These are phyloP conservation scores for Sungouiella blattae DNA, from an alignment of 805 yeast genomes.

Conservation along the genomic window DNA sequence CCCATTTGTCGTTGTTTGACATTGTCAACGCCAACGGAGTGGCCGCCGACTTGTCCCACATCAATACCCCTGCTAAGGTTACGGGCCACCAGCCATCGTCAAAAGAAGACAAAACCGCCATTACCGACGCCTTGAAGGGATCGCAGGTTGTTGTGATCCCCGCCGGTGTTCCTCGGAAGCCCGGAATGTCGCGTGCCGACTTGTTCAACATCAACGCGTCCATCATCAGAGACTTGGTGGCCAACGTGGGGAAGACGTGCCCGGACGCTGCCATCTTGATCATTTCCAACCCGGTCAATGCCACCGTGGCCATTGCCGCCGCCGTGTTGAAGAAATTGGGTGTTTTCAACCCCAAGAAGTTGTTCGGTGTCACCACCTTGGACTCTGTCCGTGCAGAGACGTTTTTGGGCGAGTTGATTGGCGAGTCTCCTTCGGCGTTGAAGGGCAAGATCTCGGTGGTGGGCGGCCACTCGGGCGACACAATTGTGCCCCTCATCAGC, in stretches of 20 bases:
- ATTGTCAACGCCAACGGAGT: conserved; percentile 45
- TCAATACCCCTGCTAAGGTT: conserved; percentile 37
- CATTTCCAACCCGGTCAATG: conserved; percentile 45
- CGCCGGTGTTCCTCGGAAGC: conserved; percentile 48
- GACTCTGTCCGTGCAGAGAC: conserved; percentile 46
- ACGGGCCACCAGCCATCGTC: conserved; percentile 39
- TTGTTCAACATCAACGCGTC: conserved; percentile 45
- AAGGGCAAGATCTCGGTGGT: conserved; percentile 41
- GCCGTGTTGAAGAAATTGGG: conserved; percentile 45
- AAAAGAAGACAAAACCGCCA: conserved; percentile 36
- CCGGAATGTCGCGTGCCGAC: conserved; percentile 48
- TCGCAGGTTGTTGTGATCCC: conserved; percentile 43
- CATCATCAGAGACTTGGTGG: conserved; percentile 41
- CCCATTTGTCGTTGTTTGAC: conserved; percentile 40
- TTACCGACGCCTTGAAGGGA: conserved; percentile 34
- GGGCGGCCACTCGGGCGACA: conserved; percentile 48
- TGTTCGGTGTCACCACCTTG: conserved; percentile 46
- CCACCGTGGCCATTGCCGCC: conserved; percentile 48
- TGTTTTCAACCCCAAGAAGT: conserved; percentile 42
- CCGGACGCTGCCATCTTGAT: conserved; percentile 45
- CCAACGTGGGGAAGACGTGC: conserved; percentile 34
- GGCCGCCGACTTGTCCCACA: conserved; percentile 45
- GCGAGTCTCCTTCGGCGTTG: conserved; percentile 26
- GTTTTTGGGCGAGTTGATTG: conserved; percentile 37
- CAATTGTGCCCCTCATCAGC: conserved; percentile 39